A percentile compares a stretch with the other conserved stretches of the same genome.
Evolutionary conservation across 2,329 filamentous ascomycete species (phyloP).

Genomic region (Paracoccidioides lutzii): DNA sequence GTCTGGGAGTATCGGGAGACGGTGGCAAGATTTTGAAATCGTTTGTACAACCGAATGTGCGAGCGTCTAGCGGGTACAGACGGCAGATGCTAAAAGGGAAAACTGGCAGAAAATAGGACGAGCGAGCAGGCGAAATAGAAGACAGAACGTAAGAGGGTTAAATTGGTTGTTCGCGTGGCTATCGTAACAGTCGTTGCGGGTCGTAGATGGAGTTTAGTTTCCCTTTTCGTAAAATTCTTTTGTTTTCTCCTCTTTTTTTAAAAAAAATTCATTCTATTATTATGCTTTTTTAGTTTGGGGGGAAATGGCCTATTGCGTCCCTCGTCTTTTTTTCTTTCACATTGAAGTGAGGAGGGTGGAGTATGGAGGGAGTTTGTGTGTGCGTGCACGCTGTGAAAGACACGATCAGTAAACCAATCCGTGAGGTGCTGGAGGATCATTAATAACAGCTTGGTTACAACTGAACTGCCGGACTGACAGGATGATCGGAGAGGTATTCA

Average conservation of each 20-base stretch:
- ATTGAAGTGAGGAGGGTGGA: neutral
- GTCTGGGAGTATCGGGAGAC: neutral
- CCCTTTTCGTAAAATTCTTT: neutral
- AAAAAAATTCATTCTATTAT: neutral
- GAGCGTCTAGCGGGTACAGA: constrained; percentile 16
- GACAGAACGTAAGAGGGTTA: constrained; percentile 6
- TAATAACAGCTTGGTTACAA: constrained; percentile 3
- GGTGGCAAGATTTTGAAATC: constrained; percentile 2
- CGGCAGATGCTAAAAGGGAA: neutral
- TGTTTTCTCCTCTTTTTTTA: constrained; percentile 3
- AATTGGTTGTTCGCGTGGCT: constrained; percentile 8
- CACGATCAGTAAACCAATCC: constrained; percentile 10
- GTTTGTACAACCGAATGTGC: constrained; percentile 14
- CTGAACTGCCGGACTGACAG: neutral
- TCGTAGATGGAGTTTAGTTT: constrained; percentile 10
- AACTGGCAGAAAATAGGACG: neutral
- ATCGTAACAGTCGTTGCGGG: constrained; percentile 23
- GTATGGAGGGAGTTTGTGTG: neutral
- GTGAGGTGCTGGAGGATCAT: constrained; percentile 14
- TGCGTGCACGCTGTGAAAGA: neutral
- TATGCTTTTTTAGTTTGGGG: neutral
- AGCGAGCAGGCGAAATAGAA: constrained; percentile 3
- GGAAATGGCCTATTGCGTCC: neutral
- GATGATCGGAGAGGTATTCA: neutral
- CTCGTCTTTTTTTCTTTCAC: neutral